Percentiles rank a stretch among this genome's conserved stretches.
phyloP scores from a whole-genome alignment of 1,139 yeast genomes.

The Nakaseomyces nivariensis region DNA sequence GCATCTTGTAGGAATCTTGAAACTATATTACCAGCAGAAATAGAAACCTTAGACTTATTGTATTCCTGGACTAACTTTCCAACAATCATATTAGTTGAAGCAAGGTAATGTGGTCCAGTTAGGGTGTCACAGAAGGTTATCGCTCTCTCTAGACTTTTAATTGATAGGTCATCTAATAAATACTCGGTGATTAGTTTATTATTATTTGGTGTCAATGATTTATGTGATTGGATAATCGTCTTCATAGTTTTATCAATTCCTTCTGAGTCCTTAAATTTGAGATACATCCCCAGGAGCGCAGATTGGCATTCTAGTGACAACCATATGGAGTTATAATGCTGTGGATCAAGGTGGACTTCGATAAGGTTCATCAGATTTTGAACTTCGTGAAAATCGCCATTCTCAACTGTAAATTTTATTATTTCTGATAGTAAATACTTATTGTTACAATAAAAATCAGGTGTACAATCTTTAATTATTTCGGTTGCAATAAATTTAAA shows the following conservation, averaged over 20 bases:
- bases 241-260: conserved; percentile 34
- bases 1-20: conserved; percentile 16
- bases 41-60: not conserved
- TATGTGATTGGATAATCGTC: conserved; percentile 21
- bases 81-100: not conserved
- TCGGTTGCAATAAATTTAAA: conserved; percentile 27
- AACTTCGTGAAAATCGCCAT: conserved; percentile 24
- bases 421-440: conserved; percentile 32
- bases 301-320: conserved; percentile 24
- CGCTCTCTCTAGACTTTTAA: not conserved
- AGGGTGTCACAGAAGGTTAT: not conserved
- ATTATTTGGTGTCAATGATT: not conserved
- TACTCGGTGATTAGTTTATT: not conserved
- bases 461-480: conserved; percentile 28
- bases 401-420: conserved; percentile 29
- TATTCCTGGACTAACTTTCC: not conserved
- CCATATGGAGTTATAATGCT: conserved; percentile 22
- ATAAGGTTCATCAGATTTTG: conserved; percentile 27
- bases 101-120: not conserved
- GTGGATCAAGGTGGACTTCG: conserved; percentile 11
- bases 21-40: conserved; percentile 6
- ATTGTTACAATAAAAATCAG: conserved; percentile 30
- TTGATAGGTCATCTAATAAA: not conserved
- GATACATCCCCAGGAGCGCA: conserved; percentile 33
- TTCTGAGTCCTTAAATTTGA: conserved; percentile 32